A percentile compares a stretch with the other conserved stretches of the same genome.
These are phyloP conservation scores for Hymenoscyphus fructigenus DNA, from an alignment of 2,329 filamentous ascomycete species.

Conservation along the genomic window DNA sequence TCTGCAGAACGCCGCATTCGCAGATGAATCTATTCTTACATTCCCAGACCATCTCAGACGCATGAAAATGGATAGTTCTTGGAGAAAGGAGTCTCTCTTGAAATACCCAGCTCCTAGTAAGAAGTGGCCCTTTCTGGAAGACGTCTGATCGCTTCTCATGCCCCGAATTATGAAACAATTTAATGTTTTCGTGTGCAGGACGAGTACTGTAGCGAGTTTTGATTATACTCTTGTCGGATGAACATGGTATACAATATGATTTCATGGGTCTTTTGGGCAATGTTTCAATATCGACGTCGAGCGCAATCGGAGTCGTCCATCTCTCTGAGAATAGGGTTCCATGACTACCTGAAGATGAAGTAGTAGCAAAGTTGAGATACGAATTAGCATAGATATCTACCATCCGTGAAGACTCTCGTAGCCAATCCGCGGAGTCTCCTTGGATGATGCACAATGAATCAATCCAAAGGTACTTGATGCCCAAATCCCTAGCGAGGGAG, in stretches of 20 bases:
- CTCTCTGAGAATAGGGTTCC: background rate
- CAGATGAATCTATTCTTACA: background rate
- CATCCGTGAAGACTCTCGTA: constrained; percentile 1
- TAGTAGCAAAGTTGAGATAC: constrained; percentile 6
- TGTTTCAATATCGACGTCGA: background rate
- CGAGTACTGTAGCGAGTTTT: background rate
- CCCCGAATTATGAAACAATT: background rate
- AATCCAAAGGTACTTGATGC: no score
- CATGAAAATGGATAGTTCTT: constrained; percentile 1
- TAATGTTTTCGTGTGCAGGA: background rate
- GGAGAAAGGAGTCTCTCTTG: constrained; percentile 3
- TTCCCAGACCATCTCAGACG: background rate
- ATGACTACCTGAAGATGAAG: background rate
- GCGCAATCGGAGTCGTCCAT: background rate
- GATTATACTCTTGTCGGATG: background rate
- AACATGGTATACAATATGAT: background rate
- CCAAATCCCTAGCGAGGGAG: no score
- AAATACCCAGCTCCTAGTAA: background rate
- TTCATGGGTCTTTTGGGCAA: no score
- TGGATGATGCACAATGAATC: no score
- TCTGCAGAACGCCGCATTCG: background rate
- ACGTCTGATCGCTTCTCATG: background rate
- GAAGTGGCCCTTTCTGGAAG: background rate
- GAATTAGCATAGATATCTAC: constrained; percentile 1
- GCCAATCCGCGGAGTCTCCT: background rate